Evolutionary conservation across 192 early-diverging fungal species (phyloP).

Genomic region (Coemansia reversa): DNA sequence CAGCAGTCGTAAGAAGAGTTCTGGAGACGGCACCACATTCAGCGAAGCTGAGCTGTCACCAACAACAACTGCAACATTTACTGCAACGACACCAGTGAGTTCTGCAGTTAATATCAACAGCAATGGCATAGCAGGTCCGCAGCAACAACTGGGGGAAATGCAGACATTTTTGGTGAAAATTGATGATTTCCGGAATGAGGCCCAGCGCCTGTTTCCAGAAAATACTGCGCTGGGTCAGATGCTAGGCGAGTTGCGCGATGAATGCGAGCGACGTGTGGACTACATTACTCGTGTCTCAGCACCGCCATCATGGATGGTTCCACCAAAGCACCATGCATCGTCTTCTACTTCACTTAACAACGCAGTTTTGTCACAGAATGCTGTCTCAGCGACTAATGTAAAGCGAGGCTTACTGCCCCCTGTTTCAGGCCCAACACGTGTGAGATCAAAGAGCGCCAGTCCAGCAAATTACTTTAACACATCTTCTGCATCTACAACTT

Average conservation of each 20-base stretch:
- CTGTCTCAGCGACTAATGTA: too few species aligned
- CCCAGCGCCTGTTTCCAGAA: constrained; percentile 45
- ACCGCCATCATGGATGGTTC: constrained; percentile 32
- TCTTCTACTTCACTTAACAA: constrained; percentile 15
- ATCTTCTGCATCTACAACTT: constrained; percentile 15
- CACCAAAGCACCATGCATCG: constrained; percentile 18
- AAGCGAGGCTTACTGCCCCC: too few species aligned
- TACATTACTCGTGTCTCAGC: constrained; percentile 48
- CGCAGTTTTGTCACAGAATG: background rate
- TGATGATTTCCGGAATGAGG: constrained; percentile 36
- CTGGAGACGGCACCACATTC: background rate
- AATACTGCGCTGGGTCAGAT: constrained; percentile 45
- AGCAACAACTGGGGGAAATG: constrained; percentile 29
- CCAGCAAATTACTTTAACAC: constrained; percentile 10
- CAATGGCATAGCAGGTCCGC: too few species aligned
- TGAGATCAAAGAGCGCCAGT: background rate
- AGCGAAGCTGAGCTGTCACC: constrained; percentile 4
- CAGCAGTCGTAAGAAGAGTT: background rate
- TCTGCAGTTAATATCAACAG: background rate
- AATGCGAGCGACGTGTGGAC: constrained; percentile 44
- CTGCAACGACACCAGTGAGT: background rate
- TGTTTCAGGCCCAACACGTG: background rate
- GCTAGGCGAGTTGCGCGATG: constrained; percentile 45
- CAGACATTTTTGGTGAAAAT: constrained; percentile 31
- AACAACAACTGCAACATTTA: background rate